phyloP scores from a whole-genome alignment of 2,329 filamentous ascomycete species.

The Chaetomium strumarium region DNA sequence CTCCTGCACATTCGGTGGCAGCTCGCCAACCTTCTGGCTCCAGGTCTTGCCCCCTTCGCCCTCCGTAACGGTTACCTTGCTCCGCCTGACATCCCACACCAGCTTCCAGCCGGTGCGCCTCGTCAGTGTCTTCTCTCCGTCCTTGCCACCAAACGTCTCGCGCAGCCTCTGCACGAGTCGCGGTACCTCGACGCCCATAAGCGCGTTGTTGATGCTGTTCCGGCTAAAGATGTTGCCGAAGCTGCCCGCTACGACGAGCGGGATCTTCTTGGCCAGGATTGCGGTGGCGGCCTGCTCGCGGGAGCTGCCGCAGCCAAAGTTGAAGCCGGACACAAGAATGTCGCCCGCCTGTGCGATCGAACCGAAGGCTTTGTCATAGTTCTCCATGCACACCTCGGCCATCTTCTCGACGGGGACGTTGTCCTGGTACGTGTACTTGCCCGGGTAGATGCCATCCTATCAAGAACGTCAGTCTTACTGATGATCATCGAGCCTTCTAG shows the following conservation, averaged over 20 bases:
- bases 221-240: slow-evolving; percentile 80
- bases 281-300: slow-evolving; percentile 87
- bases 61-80: slow-evolving; percentile 65
- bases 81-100: slow-evolving; percentile 71
- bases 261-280: slow-evolving; percentile 73
- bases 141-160: slow-evolving; percentile 43
- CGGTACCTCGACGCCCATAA: slow-evolving; percentile 67
- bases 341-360: slow-evolving; percentile 61
- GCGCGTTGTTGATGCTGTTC: slow-evolving; percentile 74
- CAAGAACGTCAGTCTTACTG: too few relatives aligned
- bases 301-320: slow-evolving; percentile 79
- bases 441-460: slow-evolving; percentile 75
- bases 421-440: slow-evolving; percentile 86
- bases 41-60: slow-evolving; percentile 60
- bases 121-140: slow-evolving; percentile 51
- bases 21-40: slow-evolving; percentile 75
- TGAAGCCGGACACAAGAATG: slow-evolving; percentile 79
- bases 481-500: too few relatives aligned
- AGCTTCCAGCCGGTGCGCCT: slow-evolving; percentile 78
- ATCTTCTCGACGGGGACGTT: slow-evolving; percentile 69
- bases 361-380: slow-evolving; percentile 75
- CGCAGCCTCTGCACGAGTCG: slow-evolving; percentile 60
- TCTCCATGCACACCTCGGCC: slow-evolving; percentile 88
- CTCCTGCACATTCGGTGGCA: slow-evolving; percentile 81
- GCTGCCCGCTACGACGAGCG: slow-evolving; percentile 71